Evolutionary conservation across 495 filamentous ascomycete species (phyloP).

Genomic region (Endocarpon pusillum): DNA sequence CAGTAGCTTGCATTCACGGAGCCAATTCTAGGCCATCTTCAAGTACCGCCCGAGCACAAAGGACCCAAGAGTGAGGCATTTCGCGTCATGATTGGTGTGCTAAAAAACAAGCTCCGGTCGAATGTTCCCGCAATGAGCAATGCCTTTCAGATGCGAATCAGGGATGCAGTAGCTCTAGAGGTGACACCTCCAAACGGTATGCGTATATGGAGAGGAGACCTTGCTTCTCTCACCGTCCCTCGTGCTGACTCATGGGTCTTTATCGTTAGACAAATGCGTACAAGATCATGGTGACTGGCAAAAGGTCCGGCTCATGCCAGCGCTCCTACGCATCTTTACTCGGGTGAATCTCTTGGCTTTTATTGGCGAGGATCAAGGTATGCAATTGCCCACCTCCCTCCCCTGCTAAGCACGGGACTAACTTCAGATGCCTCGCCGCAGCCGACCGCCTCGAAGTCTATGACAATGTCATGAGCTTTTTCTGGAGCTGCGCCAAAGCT

Average conservation of each 20-base stretch:
- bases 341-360: slow-evolving; percentile 6
- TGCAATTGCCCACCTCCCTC: neutral
- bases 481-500: slow-evolving; percentile 6
- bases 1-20: slow-evolving; percentile 8
- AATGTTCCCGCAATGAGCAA: slow-evolving; percentile 6
- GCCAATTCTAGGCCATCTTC: slow-evolving; percentile 7
- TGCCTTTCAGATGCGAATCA: slow-evolving; percentile 3
- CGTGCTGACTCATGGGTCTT: too few species aligned
- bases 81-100: slow-evolving; percentile 6
- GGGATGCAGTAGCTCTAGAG: slow-evolving; percentile 8
- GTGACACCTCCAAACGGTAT: slow-evolving; percentile 1
- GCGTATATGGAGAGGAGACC: neutral
- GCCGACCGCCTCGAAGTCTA: slow-evolving; percentile 4
- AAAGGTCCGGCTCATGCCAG: slow-evolving; percentile 4
- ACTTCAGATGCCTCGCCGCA: neutral
- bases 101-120: slow-evolving; percentile 7
- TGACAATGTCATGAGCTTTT: slow-evolving; percentile 6
- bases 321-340: slow-evolving; percentile 7
- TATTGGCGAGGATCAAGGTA: slow-evolving; percentile 6
- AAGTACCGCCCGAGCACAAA: slow-evolving; percentile 6
- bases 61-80: slow-evolving; percentile 1
- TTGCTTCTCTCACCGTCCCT: too few species aligned
- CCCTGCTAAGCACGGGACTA: neutral
- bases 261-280: neutral
- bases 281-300: slow-evolving; percentile 1